phyloP scores from a whole-genome alignment of 306 rosid species.

The Gillenia trifoliata region DNA sequence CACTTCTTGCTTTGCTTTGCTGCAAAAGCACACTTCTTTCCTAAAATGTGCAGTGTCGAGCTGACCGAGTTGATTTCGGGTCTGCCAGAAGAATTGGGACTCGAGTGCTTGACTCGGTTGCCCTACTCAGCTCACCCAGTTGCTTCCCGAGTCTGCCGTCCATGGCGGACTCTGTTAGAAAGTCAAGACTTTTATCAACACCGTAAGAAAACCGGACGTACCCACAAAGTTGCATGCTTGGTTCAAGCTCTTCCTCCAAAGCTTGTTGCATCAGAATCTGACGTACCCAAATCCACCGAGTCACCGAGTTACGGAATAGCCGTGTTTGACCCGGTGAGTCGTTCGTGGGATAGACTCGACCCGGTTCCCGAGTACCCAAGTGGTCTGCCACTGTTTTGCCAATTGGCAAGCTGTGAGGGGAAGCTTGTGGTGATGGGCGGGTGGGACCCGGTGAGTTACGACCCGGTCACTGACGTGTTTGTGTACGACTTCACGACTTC shows the following conservation, averaged over 20 bases:
- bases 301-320: conserved; percentile 33
- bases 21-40: neutral
- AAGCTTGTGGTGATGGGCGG: conserved; percentile 56
- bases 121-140: conserved; percentile 34
- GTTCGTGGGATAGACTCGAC: conserved; percentile 32
- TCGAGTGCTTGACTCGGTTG: conserved; percentile 46
- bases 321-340: conserved; percentile 29
- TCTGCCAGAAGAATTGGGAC: conserved; percentile 44
- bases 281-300: conserved; percentile 16
- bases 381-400: conserved; percentile 48
- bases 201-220: conserved; percentile 24
- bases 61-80: conserved; percentile 35
- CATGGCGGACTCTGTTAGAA: conserved; percentile 34
- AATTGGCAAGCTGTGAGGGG: conserved; percentile 41
- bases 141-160: conserved; percentile 38
- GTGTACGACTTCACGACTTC: conserved; percentile 41
- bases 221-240: conserved; percentile 37
- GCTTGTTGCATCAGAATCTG: neutral
- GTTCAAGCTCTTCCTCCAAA: conserved; percentile 36
- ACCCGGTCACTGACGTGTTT: conserved; percentile 40
- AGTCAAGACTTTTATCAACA: conserved; percentile 32
- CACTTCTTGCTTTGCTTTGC: neutral
- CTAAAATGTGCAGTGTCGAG: neutral
- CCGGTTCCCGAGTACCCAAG: conserved; percentile 43
- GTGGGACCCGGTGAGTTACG: conserved; percentile 46